phyloP scores from a whole-genome alignment of 768 basidiomycete species.

The Trametes meyenii region DNA sequence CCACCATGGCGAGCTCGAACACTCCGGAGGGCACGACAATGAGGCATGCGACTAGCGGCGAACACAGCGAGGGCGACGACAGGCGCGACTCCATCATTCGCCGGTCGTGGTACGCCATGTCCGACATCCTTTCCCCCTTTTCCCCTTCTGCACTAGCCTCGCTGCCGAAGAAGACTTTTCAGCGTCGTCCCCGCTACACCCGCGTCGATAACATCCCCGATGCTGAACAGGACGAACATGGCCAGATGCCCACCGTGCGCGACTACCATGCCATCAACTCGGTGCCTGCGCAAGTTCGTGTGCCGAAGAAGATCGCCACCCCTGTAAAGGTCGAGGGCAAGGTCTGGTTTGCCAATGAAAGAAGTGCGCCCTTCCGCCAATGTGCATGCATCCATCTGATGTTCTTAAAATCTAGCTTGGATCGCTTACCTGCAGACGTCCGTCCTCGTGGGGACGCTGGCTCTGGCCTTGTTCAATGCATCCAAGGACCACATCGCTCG shows the following conservation, averaged over 20 bases:
- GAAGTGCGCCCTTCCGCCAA: conserved; percentile 54
- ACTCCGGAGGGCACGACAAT: neutral
- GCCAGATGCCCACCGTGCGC: conserved; percentile 60
- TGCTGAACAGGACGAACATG: conserved; percentile 49
- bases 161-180: conserved; percentile 44
- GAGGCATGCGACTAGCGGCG: neutral
- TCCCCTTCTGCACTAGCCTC: conserved; percentile 62
- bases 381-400: neutral
- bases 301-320: conserved; percentile 82
- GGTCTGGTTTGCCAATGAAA: conserved; percentile 97
- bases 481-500: conserved; percentile 68
- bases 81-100: conserved; percentile 43
- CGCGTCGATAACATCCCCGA: conserved; percentile 78
- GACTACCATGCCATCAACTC: conserved; percentile 78
- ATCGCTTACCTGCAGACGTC: conserved; percentile 89
- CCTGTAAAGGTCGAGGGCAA: conserved; percentile 90
- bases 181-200: conserved; percentile 51
- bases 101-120: conserved; percentile 64
- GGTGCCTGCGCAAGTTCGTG: conserved; percentile 63
- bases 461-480: conserved; percentile 88
- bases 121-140: conserved; percentile 65
- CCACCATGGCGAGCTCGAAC: conserved; percentile 19
- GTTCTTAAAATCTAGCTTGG: conserved; percentile 61
- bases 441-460: conserved; percentile 80
- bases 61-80: conserved; percentile 23